A percentile compares a stretch with the other conserved stretches of the same genome.
phyloP scores from a whole-genome alignment of 495 filamentous ascomycete genomes.

The Pyrenopolyporus hunteri region DNA sequence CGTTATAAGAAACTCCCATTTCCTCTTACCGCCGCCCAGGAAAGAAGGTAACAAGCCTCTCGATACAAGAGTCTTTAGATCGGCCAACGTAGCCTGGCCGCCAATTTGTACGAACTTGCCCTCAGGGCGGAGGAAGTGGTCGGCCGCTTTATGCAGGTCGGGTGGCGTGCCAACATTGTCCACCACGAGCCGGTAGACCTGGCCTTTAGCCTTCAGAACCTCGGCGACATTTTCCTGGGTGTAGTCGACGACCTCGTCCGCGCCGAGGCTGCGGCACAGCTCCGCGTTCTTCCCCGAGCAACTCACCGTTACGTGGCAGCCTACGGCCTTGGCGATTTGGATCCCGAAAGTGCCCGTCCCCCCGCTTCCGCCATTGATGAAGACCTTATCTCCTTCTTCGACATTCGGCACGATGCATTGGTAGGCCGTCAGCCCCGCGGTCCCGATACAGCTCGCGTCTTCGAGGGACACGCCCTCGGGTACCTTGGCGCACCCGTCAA shows the following conservation, averaged over 20 bases:
- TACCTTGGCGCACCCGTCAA: constrained; percentile 46
- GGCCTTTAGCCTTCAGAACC: constrained; percentile 54
- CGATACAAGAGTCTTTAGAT: constrained; percentile 32
- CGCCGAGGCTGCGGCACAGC: constrained; percentile 64
- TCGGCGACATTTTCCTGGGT: constrained; percentile 57
- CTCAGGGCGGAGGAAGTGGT: constrained; percentile 59
- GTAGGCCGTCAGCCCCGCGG: constrained; percentile 65
- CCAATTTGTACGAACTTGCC: constrained; percentile 67
- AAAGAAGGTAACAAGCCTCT: constrained; percentile 57
- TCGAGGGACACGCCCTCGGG: constrained; percentile 59
- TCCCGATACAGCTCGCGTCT: constrained; percentile 58
- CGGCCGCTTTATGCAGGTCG: constrained; percentile 60
- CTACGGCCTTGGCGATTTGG: constrained; percentile 68
- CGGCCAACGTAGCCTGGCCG: constrained; percentile 19
- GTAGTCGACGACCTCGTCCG: constrained; percentile 75
- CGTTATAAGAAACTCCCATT: constrained; percentile 52
- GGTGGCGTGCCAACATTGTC: constrained; percentile 64
- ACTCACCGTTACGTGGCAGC: constrained; percentile 65
- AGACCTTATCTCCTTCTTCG: constrained; percentile 60
- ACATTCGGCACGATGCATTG: constrained; percentile 64
- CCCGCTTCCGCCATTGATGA: constrained; percentile 72
- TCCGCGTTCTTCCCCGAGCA: constrained; percentile 66
- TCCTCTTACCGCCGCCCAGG: constrained; percentile 69
- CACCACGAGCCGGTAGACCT: constrained; percentile 61
- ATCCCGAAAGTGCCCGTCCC: constrained; percentile 67